Conservation (phyloP, 768 basidiomycete species). For the Rhizopogon rudus region DNA sequence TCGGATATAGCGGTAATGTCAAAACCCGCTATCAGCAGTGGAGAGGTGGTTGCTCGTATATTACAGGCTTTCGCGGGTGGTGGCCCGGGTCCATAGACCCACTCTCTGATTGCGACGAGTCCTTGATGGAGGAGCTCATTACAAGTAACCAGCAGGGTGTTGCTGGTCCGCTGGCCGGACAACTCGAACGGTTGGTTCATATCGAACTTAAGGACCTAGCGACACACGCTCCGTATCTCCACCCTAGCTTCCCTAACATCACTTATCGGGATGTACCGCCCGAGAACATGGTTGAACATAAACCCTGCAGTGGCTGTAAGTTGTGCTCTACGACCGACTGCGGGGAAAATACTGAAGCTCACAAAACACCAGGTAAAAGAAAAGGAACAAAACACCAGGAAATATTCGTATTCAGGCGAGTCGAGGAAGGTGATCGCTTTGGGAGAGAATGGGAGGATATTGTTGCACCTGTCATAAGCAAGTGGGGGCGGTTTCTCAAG, state of each 20-base stretch:
- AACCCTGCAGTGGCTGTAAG: conserved; percentile 42
- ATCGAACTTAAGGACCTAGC: conserved; percentile 72
- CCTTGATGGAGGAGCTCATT: conserved; percentile 47
- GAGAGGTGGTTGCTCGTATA: conserved; percentile 77
- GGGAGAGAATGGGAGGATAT: conserved; percentile 72
- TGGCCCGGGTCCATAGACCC: conserved; percentile 55
- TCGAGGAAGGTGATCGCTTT: conserved; percentile 44
- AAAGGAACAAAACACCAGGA: conserved; percentile 51
- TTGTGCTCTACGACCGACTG: conserved; percentile 26
- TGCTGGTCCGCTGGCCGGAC: conserved; percentile 61
- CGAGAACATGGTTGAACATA: conserved; percentile 10
- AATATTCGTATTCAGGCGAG: conserved; percentile 68
- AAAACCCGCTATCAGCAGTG: conserved; percentile 71
- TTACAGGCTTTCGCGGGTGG: conserved; percentile 67
- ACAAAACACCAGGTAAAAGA: conserved; percentile 35
- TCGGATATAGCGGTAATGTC: conserved; percentile 71
- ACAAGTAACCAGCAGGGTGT: conserved; percentile 57
- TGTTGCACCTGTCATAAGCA: conserved; percentile 70
- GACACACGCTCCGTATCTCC: conserved; percentile 53
- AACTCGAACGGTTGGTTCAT: conserved; percentile 75
- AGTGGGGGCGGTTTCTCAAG: conserved; percentile 66
- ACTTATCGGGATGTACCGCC: conserved; percentile 21
- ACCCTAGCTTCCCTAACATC: conserved; percentile 39
- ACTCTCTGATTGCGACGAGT: conserved; percentile 25
- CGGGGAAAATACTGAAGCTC: neutral